Conservation (phyloP, 805 yeast genomes). For the Hagleromyces aurorensis region DNA sequence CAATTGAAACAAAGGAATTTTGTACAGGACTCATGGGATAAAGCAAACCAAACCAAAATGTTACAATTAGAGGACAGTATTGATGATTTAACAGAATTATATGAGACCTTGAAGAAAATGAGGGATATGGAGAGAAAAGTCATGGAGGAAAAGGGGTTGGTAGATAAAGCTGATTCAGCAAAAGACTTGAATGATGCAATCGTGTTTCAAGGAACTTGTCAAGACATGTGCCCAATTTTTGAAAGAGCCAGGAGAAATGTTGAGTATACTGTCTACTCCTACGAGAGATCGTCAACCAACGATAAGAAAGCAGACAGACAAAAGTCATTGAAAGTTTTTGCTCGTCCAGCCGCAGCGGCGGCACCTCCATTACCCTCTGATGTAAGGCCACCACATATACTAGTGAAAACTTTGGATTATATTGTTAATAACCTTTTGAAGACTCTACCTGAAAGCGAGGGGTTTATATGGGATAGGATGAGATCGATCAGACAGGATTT, state of each 20-base stretch:
- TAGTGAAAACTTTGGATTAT: constrained; percentile 61
- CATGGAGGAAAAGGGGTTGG: constrained; percentile 76
- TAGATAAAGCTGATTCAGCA: constrained; percentile 77
- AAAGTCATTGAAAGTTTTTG: constrained; percentile 81
- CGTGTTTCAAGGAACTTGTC: constrained; percentile 76
- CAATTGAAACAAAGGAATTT: constrained; percentile 26
- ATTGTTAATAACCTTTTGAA: constrained; percentile 56
- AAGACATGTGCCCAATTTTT: constrained; percentile 90
- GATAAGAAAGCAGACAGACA: constrained; percentile 48
- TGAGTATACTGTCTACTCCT: constrained; percentile 75
- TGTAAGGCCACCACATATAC: constrained; percentile 83
- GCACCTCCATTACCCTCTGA: constrained; percentile 97
- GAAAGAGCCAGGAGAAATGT: constrained; percentile 83
- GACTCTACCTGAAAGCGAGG: constrained; percentile 73
- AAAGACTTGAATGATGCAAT: constrained; percentile 87
- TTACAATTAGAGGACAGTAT: constrained; percentile 40
- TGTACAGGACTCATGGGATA: constrained; percentile 58
- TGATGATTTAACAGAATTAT: constrained; percentile 60
- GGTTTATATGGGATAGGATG: constrained; percentile 95
- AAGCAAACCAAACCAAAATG: constrained; percentile 60
- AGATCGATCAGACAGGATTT: constrained; percentile 95
- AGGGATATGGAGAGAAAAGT: constrained; percentile 64
- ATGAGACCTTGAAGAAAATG: constrained; percentile 66
- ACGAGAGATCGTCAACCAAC: constrained; percentile 57
- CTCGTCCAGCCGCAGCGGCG: constrained; percentile 96